Base-by-base conservation (phyloP, 2,329 filamentous ascomycete genomes). In the Magnaporthiopsis poae region DNA sequence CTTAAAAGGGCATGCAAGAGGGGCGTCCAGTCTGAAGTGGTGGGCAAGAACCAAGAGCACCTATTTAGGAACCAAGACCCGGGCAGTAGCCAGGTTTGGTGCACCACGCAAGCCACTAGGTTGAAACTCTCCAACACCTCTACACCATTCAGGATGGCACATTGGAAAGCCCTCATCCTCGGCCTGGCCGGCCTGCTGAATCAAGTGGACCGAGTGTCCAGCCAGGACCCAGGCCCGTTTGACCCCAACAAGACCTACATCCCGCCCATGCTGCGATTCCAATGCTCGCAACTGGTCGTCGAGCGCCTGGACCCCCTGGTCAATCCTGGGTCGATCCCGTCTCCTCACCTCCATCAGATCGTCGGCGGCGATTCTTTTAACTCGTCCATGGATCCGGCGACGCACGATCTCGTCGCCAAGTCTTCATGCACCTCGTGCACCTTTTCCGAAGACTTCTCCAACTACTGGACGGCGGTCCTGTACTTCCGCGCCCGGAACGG, bases 371-470 rank as follows among this genome's bases (percentile, higher is more conserved):
- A 65, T 39, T 65, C 63, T 11, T 65, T 65, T 56, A 65, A 60
- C 46, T 27, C 63, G 27, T 60, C 39, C 63, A 65, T 65, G 63
- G 65, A 66, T n/a, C 65, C 60, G 5, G 18, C 35, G 11, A 33
- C 64, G 66, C 36, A 71, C 11, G 72, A 74, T 35, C 69, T 73
- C 39, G 71, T 69, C 4, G 65, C 67, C 27, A 13, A 29, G 18
- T 71, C 77, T 8, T 77, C 75, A 7, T 79, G 77, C 70, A 79
- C 77, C 12, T 78, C 71, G 2, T 79, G 77, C 68, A 75, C 75
- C 5, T 77, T 78, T 61, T 72, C 72, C 11, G 75, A 79, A 64
- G 74, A 75, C 69, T 71, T 72, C 69, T 71, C 67, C 67, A 74
- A 75, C 68, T 74, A 74, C 70, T 77, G 75, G 75, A 77, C 75